A percentile compares a stretch with the other conserved stretches of the same genome.
These are phyloP conservation scores for Penicillium fimorum DNA, from an alignment of 495 filamentous ascomycete genomes.

Conservation along the genomic window DNA sequence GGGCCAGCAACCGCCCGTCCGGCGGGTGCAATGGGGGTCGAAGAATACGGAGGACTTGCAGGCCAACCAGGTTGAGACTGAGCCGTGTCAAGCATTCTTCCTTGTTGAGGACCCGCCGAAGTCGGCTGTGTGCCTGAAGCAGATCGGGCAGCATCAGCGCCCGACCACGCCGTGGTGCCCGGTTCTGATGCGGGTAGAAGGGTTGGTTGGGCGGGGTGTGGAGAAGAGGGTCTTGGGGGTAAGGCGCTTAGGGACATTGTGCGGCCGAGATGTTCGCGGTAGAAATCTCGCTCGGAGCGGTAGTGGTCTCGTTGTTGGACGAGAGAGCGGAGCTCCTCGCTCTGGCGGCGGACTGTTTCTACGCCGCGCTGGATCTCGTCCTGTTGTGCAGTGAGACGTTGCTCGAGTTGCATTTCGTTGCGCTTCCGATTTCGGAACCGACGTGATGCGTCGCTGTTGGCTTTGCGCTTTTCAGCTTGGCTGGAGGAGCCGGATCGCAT, in stretches of 20 bases:
- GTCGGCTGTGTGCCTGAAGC: slow-evolving; percentile 8
- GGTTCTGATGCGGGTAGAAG: slow-evolving; percentile 11
- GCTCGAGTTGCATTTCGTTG: slow-evolving; percentile 74
- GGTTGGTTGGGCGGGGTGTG: slow-evolving; percentile 18
- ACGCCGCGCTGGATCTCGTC: slow-evolving; percentile 56
- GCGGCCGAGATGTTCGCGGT: slow-evolving; percentile 59
- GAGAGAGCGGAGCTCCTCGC: slow-evolving; percentile 56
- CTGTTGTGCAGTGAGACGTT: slow-evolving; percentile 56
- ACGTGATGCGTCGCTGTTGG: slow-evolving; percentile 90
- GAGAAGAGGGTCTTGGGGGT: slow-evolving; percentile 44
- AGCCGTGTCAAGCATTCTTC: slow-evolving; percentile 14
- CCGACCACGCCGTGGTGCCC: slow-evolving; percentile 11
- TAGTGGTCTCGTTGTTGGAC: slow-evolving; percentile 55
- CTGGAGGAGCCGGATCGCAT: slow-evolving; percentile 79
- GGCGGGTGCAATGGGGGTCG: slow-evolving; percentile 7
- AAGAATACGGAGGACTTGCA: slow-evolving; percentile 23
- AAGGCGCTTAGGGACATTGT: slow-evolving; percentile 46
- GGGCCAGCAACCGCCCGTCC: slow-evolving; percentile 9
- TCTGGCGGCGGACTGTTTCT: slow-evolving; percentile 55
- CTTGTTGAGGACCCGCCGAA: not conserved
- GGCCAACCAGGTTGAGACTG: slow-evolving; percentile 22
- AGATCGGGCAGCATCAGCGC: slow-evolving; percentile 11
- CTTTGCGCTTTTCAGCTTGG: slow-evolving; percentile 86
- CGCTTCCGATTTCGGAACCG: slow-evolving; percentile 89
- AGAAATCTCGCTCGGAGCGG: slow-evolving; percentile 60